Evolutionary conservation across 768 basidiomycete species (phyloP).

Genomic region (Fistulinella prunicolor): DNA sequence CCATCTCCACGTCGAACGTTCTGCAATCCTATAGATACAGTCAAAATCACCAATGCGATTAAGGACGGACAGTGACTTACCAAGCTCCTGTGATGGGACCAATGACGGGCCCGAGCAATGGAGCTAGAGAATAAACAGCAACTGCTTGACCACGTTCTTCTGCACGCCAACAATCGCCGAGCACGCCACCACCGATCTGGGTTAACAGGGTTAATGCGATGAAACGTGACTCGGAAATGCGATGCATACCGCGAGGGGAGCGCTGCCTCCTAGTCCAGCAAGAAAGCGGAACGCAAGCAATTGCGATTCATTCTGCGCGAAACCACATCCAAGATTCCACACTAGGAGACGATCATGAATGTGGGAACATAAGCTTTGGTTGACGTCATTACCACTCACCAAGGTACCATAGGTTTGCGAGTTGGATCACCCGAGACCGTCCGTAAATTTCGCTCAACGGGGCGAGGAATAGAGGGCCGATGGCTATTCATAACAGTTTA

Average conservation of each 20-base stretch:
- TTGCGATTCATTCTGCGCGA: constrained; percentile 54
- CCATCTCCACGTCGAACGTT: constrained; percentile 69
- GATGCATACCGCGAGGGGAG: constrained; percentile 50
- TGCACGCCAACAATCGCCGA: constrained; percentile 58
- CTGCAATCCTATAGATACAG: constrained; percentile 42
- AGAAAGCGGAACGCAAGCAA: constrained; percentile 68
- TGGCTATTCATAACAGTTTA: constrained; percentile 2
- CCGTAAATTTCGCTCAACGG: constrained; percentile 75
- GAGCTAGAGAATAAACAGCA: constrained; percentile 62
- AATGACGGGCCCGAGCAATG: constrained; percentile 61
- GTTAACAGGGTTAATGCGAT: not conserved
- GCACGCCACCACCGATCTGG: constrained; percentile 62
- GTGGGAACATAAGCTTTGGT: not conserved
- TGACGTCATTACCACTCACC: constrained; percentile 34
- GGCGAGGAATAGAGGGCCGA: constrained; percentile 44
- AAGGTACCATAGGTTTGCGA: constrained; percentile 64
- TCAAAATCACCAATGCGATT: not conserved
- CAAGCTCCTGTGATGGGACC: constrained; percentile 65
- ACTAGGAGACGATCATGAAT: constrained; percentile 30
- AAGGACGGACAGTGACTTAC: constrained; percentile 23
- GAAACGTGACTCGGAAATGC: too few species aligned
- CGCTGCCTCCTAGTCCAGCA: constrained; percentile 70
- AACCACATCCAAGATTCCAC: constrained; percentile 65
- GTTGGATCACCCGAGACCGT: constrained; percentile 57
- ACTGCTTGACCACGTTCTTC: constrained; percentile 65